These are phyloP conservation scores for Torulaspora globosa DNA, from an alignment of 1,139 yeast genomes.

Conservation along the genomic window DNA sequence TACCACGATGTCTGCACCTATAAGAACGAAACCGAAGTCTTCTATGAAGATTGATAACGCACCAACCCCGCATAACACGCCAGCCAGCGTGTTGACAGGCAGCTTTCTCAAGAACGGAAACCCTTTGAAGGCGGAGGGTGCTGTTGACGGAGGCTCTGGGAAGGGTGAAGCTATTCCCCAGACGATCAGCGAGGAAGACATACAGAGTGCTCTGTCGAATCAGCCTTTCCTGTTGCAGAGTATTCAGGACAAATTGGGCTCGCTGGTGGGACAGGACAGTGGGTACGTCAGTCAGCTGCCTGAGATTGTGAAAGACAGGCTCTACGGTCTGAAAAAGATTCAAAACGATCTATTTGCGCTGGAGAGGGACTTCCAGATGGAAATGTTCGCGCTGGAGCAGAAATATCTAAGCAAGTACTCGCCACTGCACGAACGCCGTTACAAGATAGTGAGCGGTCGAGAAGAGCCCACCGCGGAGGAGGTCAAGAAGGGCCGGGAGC, in stretches of 20 bases:
- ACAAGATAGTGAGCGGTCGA: slow-evolving; percentile 64
- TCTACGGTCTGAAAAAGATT: slow-evolving; percentile 77
- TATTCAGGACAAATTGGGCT: slow-evolving; percentile 87
- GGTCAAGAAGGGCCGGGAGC: slow-evolving; percentile 67
- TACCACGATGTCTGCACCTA: slow-evolving; percentile 34
- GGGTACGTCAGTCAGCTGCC: slow-evolving; percentile 84
- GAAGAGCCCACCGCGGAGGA: slow-evolving; percentile 77
- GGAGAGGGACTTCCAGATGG: slow-evolving; percentile 90
- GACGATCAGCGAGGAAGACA: slow-evolving; percentile 65
- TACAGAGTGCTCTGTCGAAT: slow-evolving; percentile 28
- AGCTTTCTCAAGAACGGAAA: slow-evolving; percentile 68
- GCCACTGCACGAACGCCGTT: slow-evolving; percentile 75
- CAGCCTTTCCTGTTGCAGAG: slow-evolving; percentile 41
- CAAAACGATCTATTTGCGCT: slow-evolving; percentile 77
- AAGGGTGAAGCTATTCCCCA: slow-evolving; percentile 45
- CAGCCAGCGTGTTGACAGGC: slow-evolving; percentile 71
- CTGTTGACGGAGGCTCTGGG: not conserved
- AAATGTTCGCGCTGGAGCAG: slow-evolving; percentile 81
- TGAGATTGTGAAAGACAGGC: slow-evolving; percentile 67
- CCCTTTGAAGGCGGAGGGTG: slow-evolving; percentile 47
- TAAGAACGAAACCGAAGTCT: slow-evolving; percentile 35
- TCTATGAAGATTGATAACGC: slow-evolving; percentile 76
- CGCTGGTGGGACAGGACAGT: slow-evolving; percentile 77
- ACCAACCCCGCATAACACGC: slow-evolving; percentile 98
- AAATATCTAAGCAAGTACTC: slow-evolving; percentile 67